Base-by-base conservation (phyloP, 2,329 filamentous ascomycete species). In the Diplodia sapinea region DNA sequence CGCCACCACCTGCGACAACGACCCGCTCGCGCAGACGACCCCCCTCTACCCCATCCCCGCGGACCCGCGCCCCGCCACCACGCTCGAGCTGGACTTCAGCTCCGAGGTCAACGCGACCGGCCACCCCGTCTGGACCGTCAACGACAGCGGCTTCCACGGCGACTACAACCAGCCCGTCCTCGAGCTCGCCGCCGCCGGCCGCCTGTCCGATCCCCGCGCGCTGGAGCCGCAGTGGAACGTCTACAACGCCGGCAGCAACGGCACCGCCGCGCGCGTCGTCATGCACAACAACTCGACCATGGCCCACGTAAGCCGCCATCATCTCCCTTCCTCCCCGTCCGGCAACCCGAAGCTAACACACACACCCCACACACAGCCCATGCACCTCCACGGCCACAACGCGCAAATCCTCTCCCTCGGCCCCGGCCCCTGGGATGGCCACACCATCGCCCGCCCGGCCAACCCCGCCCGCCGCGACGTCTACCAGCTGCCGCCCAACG, bases 341-440 rank as follows among this genome's bases (percentile, higher is more conserved):
- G 23, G 23, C 2, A 26, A 26, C 23, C 23, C 23, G 3, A 26
- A 26, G 4, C 15, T 23, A 2, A 29, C 29, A 63, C 26, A 11
- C 5, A 17, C 23, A 17, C 50, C 51, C 4, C 13, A 23, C 23
- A 23, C 23, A 4, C 26, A 56, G 52, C 64, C 64, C 2, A 66
- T 66, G 64, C 80, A 82, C 71, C 71, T 84, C 17, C 82, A 84
- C 75, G 81, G 82, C 26, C 82, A 83, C 71, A 81, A 83, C 71
- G 79, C 82, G 72, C 79, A 78, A 66, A 70, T 83, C 17, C 77
- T 83, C 3, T 77, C 78, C 13, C 73, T 77, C 61, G 82, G 81
- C 15, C 47, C 64, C 0, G 82, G 81, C 0, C 68, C 67, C 1
- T 83, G 81, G 80, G 75, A 82, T 67, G 79, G 79, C 59, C 26